A percentile compares a stretch with the other conserved stretches of the same genome.
These are phyloP conservation scores for Ramaria rubella DNA, from an alignment of 768 basidiomycete genomes.

Conservation along the genomic window DNA sequence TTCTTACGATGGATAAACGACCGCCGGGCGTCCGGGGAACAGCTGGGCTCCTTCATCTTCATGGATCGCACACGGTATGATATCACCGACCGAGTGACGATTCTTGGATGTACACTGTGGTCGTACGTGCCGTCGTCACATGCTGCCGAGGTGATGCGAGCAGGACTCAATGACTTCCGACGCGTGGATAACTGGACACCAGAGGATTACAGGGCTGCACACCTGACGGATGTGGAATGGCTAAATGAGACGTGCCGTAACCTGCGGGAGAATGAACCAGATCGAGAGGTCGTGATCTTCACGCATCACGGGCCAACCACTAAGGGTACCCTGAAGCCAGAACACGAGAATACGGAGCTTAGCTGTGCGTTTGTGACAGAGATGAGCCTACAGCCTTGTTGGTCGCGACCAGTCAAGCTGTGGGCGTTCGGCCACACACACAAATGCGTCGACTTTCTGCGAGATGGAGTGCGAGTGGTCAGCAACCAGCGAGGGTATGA, in stretches of 20 bases:
- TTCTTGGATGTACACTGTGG: conserved; percentile 40
- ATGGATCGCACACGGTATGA: conserved; percentile 31
- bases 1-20: conserved; percentile 11
- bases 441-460: conserved; percentile 31
- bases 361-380: conserved; percentile 12
- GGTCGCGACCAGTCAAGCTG: conserved; percentile 23
- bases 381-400: conserved; percentile 15
- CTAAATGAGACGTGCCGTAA: conserved; percentile 22
- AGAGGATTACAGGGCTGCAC: conserved; percentile 18
- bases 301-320: conserved; percentile 38
- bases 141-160: conserved; percentile 22
- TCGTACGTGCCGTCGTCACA: conserved; percentile 23
- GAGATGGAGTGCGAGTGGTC: conserved; percentile 27
- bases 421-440: conserved; percentile 42
- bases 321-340: conserved; percentile 28
- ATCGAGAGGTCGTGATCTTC: conserved; percentile 28
- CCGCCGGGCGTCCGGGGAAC: background rate
- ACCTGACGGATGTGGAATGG: conserved; percentile 29
- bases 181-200: conserved; percentile 25
- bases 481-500: conserved; percentile 33
- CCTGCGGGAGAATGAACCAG: conserved; percentile 24
- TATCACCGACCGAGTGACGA: conserved; percentile 25
- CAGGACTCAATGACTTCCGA: conserved; percentile 30
- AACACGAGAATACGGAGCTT: conserved; percentile 9
- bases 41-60: conserved; percentile 25